Evolutionary conservation across 2,329 filamentous ascomycete species (phyloP).

Genomic region (Leptographium radiaticola): DNA sequence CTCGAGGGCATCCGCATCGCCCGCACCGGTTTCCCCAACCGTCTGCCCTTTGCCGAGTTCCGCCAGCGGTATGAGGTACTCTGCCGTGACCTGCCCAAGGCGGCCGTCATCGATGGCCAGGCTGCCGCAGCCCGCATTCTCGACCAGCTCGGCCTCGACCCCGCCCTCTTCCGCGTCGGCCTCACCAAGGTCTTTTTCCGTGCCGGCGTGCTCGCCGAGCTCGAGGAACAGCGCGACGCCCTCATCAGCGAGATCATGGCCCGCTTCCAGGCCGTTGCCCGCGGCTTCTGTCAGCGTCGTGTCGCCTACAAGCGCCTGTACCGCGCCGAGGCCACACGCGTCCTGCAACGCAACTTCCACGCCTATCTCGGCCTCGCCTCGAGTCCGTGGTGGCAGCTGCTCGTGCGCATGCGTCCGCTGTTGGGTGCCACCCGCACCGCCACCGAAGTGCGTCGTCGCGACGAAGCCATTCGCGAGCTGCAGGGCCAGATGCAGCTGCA

Average conservation of each 20-base stretch:
- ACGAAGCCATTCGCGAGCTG: slow-evolving; percentile 82
- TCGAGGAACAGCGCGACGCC: slow-evolving; percentile 89
- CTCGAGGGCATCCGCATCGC: slow-evolving; percentile 97
- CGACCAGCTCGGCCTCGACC: slow-evolving; percentile 76
- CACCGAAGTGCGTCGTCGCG: slow-evolving; percentile 85
- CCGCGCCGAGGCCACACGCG: slow-evolving; percentile 82
- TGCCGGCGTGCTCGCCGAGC: slow-evolving; percentile 84
- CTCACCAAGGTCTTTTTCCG: slow-evolving; percentile 97
- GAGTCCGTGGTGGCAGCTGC: slow-evolving; percentile 95
- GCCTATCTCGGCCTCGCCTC: slow-evolving; percentile 81
- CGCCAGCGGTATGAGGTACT: slow-evolving; percentile 92
- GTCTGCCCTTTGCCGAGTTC: slow-evolving; percentile 85
- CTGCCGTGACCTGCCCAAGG: slow-evolving; percentile 36
- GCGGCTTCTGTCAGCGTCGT: slow-evolving; percentile 79
- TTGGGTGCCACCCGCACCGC: slow-evolving; percentile 85
- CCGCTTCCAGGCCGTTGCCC: slow-evolving; percentile 80
- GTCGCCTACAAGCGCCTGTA: slow-evolving; percentile 89
- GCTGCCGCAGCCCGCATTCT: slow-evolving; percentile 75
- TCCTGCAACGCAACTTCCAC: slow-evolving; percentile 89
- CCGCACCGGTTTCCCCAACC: slow-evolving; percentile 90
- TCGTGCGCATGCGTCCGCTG: slow-evolving; percentile 88
- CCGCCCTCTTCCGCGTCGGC: slow-evolving; percentile 78
- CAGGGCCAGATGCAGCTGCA: slow-evolving; percentile 75
- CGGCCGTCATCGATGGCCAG: slow-evolving; percentile 70
- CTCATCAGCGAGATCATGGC: slow-evolving; percentile 91